phyloP scores from a whole-genome alignment of 345 rosid species.

The Camelina hispida region DNA sequence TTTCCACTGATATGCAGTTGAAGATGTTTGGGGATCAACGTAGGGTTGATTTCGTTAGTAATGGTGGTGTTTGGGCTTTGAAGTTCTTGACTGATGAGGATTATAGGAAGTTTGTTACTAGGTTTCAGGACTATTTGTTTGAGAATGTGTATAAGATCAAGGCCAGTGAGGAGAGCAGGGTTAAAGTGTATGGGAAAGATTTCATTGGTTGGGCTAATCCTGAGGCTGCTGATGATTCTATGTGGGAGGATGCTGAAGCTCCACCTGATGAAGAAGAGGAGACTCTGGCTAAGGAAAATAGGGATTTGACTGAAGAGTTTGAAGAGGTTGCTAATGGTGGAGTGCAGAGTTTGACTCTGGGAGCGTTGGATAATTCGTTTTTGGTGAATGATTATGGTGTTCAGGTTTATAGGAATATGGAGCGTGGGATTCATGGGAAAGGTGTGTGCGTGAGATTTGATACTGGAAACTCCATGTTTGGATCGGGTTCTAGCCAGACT shows the following conservation, averaged over 20 bases:
- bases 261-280: slow-evolving; percentile 43
- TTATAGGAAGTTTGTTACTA: slow-evolving; percentile 66
- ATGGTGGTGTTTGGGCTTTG: slow-evolving; percentile 94
- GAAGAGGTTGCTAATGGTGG: slow-evolving; percentile 93
- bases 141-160: slow-evolving; percentile 78
- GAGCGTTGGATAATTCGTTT: slow-evolving; percentile 91
- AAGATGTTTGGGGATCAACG: slow-evolving; percentile 88
- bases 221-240: slow-evolving; percentile 82
- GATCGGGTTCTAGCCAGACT: slow-evolving; percentile 41
- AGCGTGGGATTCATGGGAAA: slow-evolving; percentile 79
- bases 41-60: slow-evolving; percentile 75
- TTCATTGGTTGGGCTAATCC: slow-evolving; percentile 92
- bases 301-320: slow-evolving; percentile 73
- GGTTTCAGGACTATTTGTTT: slow-evolving; percentile 75
- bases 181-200: slow-evolving; percentile 85
- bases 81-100: slow-evolving; percentile 69
- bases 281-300: slow-evolving; percentile 43
- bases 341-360: slow-evolving; percentile 86
- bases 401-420: slow-evolving; percentile 78
- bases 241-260: slow-evolving; percentile 93
- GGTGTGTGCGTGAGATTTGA: slow-evolving; percentile 74
- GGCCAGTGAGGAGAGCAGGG: slow-evolving; percentile 71
- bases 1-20: slow-evolving; percentile 80
- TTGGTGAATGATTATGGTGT: slow-evolving; percentile 86
- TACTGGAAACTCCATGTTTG: slow-evolving; percentile 44